Base-by-base conservation (phyloP, 139 green algal species). In the Axilococcus clingmanii region DNA sequence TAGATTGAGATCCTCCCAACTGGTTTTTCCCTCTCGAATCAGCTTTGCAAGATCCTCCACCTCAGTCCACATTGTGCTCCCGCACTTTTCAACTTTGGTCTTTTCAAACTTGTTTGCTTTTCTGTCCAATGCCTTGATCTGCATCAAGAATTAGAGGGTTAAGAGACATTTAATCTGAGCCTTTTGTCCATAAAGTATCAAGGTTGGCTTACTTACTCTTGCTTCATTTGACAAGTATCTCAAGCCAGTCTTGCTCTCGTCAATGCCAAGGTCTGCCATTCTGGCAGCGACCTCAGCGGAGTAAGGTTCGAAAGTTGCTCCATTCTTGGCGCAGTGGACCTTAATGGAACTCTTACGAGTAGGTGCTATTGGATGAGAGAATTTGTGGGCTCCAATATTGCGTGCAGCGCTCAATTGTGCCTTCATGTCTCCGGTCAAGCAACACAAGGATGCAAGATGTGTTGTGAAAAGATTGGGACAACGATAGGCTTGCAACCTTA, bases 41-140 rank as follows among this genome's bases (percentile, higher is more conserved):
- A 87, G 64, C 30, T 59, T 24, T 0, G 76, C 75, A 28, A 88
- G 68, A 43, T 86, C 68, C 3, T 34, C 27, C 4, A 77, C 52
- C 42, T 94, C 85, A 5, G 27, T 75, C 85, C 85, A 94, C 49
- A 87, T 83, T 11, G 22, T 56, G 28, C 56, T 68, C 20, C 85
- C 85, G 49, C 78, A 83, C 72, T 94, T 94, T 53, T 79, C 68
- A 5, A 76, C 69, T 63, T 94, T 94, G 37, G 82, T 63, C 61
- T 83, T 85, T 61, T 88, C 78, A 53, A 81, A 74, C 67, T 89
- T 90, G 62, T 68, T 78, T 1, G 74, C 73, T 62, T 90, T 89
- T 47, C 68, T 76, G 57, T 71, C 72, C 8, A n/a, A n/a, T n/a
- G n/a, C n/a, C n/a, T n/a, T n/a, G n/a, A n/a, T n/a, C n/a, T n/a